Evolutionary conservation across 1,139 yeast genomes (phyloP), one percentile per base, ranked within the genome.

Genomic region (Yamadazyma jaroonii): DNA sequence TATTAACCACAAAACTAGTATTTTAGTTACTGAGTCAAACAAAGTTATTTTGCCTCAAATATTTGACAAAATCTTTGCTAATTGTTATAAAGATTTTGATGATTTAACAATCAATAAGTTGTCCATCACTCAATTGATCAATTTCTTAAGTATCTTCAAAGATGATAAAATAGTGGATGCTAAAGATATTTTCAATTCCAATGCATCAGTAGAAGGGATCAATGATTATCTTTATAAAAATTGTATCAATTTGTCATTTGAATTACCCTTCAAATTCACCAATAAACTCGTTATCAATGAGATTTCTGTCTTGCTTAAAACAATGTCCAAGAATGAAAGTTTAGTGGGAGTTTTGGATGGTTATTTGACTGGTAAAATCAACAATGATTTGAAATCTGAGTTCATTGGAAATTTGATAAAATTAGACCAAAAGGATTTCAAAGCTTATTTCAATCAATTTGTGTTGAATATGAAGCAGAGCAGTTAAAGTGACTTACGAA

Each of bases 1-100:
- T 17, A 74, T 84, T 47, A 94, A 92, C 60, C 84, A 86, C 52
- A 79, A 83, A 50, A 80, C 94, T 20, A 84, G 95, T 38, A 67
- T 92, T 41, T 76, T 92, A 54, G 66, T 88, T 36, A 77, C 88
- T 1, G 79, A 77, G 44, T 74, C 78, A 24, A 88, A 87, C 56
- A 75, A 78, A 50, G 64, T 69, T 32, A 73, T 77, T 22, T 71
- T 90, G 43, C 86, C 86, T 9, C 65, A 69, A 12, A 72, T 89
- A 9, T 66, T 90, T 43, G 76, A 80, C 44, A 75, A 81, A 39
- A 65, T 89, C 39, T 71, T 89, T 40, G 81, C 77, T 41, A 84
- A 79, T 54, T 74, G 89, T 2, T 77, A 80, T 40, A 44, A 84
- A 47, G 49, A 58, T 3, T 45, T 43, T 23, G 22, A 37, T 11